Evolutionary conservation across 2,329 filamentous ascomycete genomes (phyloP), one percentile per base, ranked within the genome.

Genomic region (Colletotrichum abscissum): DNA sequence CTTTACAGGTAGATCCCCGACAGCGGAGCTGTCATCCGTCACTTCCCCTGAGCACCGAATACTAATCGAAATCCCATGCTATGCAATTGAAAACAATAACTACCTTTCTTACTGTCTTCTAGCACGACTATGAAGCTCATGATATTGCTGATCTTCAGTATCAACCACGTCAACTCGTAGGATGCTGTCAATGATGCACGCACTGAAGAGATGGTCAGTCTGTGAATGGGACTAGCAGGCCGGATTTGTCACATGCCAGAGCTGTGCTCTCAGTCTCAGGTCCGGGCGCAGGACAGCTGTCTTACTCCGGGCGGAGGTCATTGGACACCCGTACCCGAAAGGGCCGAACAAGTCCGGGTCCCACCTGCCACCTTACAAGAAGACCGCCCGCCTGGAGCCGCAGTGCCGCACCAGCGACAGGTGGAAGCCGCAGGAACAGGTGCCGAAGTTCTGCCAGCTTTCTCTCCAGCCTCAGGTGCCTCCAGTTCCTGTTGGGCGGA

Each of bases 271-370:
- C 38, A 12, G 42, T 26, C 14, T 19, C 38, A 12, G 42, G 54
- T 33, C 52, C 57, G 28, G 55, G 65, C 65, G 22, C 24, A 16
- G 42, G 26, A 35, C 46, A 24, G 28, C 54, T 55, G 67, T 70
- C 69, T 72, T 22, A 30, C 49, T 26, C 60, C 59, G 59, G 66
- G 60, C 67, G 56, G 70, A 60, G 35, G 60, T 55, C 35, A 65
- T 70, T 73, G 60, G 67, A 57, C 49, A 52, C 70, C 52, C 67
- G 46, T 65, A 60, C 55, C 46, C 67, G 70, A 57, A 69, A 38
- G 42, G 66, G 46, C 70, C 66, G 60, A 69, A 70, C 26, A 65
- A 46, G 58, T 54, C 54, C 66, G 70, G 66, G 59, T 46, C 26
- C 70, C 60, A 73, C 55, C 66, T 64, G 24, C 26, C 54, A 54